Evolutionary conservation across 371 early-diverging fungal genomes (phyloP).

Genomic region (Apophysomyces trapeziformis): DNA sequence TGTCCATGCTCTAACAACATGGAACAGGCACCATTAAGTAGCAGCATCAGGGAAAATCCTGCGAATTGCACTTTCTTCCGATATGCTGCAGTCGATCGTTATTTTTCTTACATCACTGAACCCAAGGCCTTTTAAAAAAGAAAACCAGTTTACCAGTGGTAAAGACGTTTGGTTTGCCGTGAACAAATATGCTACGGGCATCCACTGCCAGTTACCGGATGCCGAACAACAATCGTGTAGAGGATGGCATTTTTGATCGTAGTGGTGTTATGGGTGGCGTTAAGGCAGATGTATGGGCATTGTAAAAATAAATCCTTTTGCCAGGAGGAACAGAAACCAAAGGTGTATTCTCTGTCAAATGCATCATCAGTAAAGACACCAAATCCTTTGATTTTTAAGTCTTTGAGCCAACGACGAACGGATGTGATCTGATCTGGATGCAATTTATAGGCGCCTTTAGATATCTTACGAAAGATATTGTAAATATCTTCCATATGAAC

Average conservation of each 20-base stretch:
- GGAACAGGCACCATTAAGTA: conserved; percentile 5
- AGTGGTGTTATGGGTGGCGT: too few relatives aligned
- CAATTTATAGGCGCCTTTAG: too few relatives aligned
- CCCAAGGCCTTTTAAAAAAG: not conserved
- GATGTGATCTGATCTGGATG: too few relatives aligned
- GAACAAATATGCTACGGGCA: conserved; percentile 13
- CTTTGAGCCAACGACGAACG: too few relatives aligned
- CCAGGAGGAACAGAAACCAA: too few relatives aligned
- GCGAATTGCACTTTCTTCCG: not conserved
- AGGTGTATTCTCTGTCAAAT: too few relatives aligned
- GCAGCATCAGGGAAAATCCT: conserved; percentile 2
- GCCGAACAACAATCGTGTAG: conserved; percentile 10
- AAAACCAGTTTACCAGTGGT: conserved; percentile 9
- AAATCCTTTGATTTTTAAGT: too few relatives aligned
- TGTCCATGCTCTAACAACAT: conserved; percentile 14
- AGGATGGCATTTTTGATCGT: not conserved
- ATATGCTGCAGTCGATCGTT: not conserved
- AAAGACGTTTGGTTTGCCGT: conserved; percentile 10
- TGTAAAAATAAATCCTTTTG: too few relatives aligned
- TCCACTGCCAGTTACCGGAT: not conserved
- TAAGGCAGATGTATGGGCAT: too few relatives aligned
- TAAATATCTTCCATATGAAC: too few relatives aligned
- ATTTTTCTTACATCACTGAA: not conserved
- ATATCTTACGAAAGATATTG: too few relatives aligned
- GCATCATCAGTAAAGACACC: too few relatives aligned